These are phyloP conservation scores for Naganishia liquefaciens DNA, from an alignment of 1,284 basidiomycete genomes.

Conservation along the genomic window DNA sequence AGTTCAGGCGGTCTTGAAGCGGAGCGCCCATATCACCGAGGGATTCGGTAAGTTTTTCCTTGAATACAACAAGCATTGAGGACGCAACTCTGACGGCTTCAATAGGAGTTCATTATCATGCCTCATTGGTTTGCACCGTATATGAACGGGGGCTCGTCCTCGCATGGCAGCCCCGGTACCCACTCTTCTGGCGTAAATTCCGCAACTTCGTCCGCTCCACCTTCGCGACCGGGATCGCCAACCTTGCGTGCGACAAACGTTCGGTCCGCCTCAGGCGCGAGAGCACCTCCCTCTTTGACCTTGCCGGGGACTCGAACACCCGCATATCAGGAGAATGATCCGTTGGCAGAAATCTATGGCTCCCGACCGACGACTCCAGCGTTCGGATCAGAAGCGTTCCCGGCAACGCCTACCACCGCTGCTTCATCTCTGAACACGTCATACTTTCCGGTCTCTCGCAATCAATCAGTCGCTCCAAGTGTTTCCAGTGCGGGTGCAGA, in stretches of 20 bases:
- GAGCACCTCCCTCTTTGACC: constrained; percentile 2
- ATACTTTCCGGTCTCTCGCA: constrained; percentile 1
- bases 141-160: constrained; percentile 17
- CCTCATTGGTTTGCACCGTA: constrained; percentile 27
- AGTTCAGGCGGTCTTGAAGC: too few relatives aligned
- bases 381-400: constrained; percentile 12
- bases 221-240: constrained; percentile 47
- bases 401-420: constrained; percentile 12
- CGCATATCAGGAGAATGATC: constrained; percentile 10
- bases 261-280: constrained; percentile 9
- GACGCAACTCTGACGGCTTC: too few relatives aligned
- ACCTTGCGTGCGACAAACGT: constrained; percentile 20
- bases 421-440: constrained; percentile 8
- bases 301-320: constrained; percentile 4
- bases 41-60: too few relatives aligned
- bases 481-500: constrained; percentile 17
- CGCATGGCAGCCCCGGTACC: not conserved
- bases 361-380: constrained; percentile 19
- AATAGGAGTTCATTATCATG: not conserved
- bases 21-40: too few relatives aligned
- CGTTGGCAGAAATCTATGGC: constrained; percentile 16
- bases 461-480: constrained; percentile 7
- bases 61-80: too few relatives aligned
- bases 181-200: constrained; percentile 11
- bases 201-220: constrained; percentile 44